Conservation (phyloP, 441 rosid genomes). For the Euphorbia celastroides region DNA sequence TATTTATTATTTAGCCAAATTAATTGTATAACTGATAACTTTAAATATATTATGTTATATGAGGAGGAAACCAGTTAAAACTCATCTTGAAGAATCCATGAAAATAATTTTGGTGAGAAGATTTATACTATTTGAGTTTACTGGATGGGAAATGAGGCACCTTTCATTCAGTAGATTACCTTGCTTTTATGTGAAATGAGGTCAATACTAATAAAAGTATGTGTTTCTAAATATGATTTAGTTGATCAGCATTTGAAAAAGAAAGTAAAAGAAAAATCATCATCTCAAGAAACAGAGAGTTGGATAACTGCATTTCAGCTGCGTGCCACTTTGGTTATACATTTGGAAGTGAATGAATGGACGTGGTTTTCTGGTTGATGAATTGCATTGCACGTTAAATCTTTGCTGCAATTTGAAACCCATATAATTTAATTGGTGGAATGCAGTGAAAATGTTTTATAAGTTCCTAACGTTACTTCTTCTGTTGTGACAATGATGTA, state of each 20-base stretch:
- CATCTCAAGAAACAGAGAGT: not conserved
- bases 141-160: not conserved
- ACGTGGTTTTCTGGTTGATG: not conserved
- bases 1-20: not conserved
- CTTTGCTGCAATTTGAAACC: not conserved
- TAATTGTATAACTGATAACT: not conserved
- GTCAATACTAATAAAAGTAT: not conserved
- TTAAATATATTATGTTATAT: not conserved
- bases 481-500: too few species aligned
- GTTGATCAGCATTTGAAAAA: not conserved
- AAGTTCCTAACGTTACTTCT: too few species aligned
- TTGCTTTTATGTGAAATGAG: not conserved
- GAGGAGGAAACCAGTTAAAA: not conserved
- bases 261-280: not conserved
- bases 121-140: not conserved
- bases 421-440: not conserved
- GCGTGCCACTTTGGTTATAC: not conserved
- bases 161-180: not conserved
- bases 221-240: not conserved
- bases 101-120: not conserved
- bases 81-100: not conserved
- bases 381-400: not conserved
- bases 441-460: too few species aligned
- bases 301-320: not conserved
- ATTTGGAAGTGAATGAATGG: not conserved